A percentile compares a stretch with the other conserved stretches of the same genome.
These are phyloP conservation scores for Echinochloa phyllopogon DNA, from an alignment of 176 grass and related monocot genomes.

Conservation along the genomic window DNA sequence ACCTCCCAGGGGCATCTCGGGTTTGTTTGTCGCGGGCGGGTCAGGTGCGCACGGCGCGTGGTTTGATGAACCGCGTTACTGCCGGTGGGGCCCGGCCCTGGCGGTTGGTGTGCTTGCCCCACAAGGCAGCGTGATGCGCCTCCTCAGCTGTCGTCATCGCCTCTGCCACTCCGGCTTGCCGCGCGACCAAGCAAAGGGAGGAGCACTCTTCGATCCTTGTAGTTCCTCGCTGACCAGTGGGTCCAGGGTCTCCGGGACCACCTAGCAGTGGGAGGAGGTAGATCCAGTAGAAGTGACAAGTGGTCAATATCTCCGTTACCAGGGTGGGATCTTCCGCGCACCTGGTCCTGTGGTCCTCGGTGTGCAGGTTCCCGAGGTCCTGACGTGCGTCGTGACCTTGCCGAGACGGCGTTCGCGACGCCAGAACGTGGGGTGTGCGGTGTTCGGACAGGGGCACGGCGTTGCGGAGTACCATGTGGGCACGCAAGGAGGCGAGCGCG, in stretches of 20 bases:
- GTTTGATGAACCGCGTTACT: neutral
- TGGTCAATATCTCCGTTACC: neutral
- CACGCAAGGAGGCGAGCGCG: conserved; percentile 19
- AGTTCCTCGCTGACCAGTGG: neutral
- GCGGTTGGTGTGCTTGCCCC: neutral
- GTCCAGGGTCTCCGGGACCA: rapidly evolving
- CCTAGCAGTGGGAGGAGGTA: neutral
- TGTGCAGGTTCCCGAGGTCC: rapidly evolving
- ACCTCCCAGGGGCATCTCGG: neutral
- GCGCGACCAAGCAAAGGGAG: conserved; percentile 32
- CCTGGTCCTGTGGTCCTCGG: rapidly evolving
- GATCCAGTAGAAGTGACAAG: too few species aligned
- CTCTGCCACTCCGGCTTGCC: conserved; percentile 15
- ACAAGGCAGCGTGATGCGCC: conserved; percentile 31
- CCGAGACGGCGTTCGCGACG: neutral
- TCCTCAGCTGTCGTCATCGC: neutral
- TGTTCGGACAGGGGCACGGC: conserved; percentile 33
- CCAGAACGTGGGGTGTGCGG: conserved; percentile 16
- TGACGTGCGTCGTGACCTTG: neutral
- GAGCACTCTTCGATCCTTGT: neutral
- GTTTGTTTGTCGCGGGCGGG: neutral
- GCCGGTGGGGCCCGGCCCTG: neutral
- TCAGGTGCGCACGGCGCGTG: neutral
- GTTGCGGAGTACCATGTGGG: neutral
- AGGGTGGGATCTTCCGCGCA: conserved; percentile 3